phyloP scores from a whole-genome alignment of 1,139 yeast species.

The Geotrichum cucujoidarum region DNA sequence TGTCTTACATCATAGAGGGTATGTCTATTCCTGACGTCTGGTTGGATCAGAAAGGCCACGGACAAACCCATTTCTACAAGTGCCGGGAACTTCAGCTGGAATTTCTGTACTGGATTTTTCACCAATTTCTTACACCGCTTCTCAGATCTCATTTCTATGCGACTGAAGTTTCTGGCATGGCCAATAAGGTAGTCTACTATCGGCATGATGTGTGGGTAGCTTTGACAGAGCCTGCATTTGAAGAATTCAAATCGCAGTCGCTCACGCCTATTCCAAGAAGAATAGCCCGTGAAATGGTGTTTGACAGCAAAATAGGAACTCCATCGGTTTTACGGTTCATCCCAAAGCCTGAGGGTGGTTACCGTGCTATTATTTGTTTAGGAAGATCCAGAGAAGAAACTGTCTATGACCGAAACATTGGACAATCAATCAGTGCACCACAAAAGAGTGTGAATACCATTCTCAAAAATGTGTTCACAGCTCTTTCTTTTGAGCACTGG shows the following conservation, averaged over 20 bases:
- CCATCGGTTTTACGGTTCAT: conserved; percentile 27
- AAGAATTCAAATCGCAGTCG: conserved; percentile 14
- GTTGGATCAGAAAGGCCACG: conserved; percentile 43
- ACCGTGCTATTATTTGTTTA: conserved; percentile 29
- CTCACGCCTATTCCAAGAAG: conserved; percentile 7
- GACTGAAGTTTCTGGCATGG: conserved; percentile 47
- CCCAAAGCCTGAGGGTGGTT: conserved; percentile 29
- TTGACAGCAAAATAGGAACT: conserved; percentile 2
- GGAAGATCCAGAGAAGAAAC: conserved; percentile 16
- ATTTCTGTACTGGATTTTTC: conserved; percentile 59
- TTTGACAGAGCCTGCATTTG: conserved; percentile 34
- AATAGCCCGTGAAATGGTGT: conserved; percentile 3
- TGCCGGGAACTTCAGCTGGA: conserved; percentile 35
- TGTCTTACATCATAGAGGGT: conserved; percentile 33
- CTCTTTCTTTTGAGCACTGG: conserved; percentile 28
- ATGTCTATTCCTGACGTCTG: conserved; percentile 41
- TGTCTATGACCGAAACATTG: conserved; percentile 1
- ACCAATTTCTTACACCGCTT: conserved; percentile 45
- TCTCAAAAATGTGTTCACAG: conserved; percentile 28
- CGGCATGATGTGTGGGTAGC: conserved; percentile 57
- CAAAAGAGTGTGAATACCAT: conserved; percentile 28
- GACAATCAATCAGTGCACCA: background rate
- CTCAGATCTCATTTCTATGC: conserved; percentile 60
- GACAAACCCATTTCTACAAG: conserved; percentile 20
- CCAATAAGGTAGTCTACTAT: conserved; percentile 45